Conservation (phyloP, 2,329 filamentous ascomycete species). For the Ilyonectria mors-panacis region DNA sequence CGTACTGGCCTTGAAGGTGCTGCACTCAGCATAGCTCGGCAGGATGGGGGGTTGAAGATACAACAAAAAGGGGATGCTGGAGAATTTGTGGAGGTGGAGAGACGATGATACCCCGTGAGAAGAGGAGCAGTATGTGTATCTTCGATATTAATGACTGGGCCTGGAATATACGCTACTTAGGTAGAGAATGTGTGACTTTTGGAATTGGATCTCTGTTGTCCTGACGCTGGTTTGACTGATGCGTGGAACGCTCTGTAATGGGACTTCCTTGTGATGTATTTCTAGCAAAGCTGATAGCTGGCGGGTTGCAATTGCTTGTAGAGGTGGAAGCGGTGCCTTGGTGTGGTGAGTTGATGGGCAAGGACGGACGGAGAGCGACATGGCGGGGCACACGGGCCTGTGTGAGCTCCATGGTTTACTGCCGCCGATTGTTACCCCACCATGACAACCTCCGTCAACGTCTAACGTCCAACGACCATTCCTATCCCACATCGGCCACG, state of each 20-base stretch:
- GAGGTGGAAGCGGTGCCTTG: neutral
- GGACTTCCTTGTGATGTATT: neutral
- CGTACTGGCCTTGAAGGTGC: neutral
- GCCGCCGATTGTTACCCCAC: slow-evolving; percentile 23
- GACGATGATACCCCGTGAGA: slow-evolving; percentile 46
- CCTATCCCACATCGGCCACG: slow-evolving; percentile 7
- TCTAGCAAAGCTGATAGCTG: neutral
- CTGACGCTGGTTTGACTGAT: neutral
- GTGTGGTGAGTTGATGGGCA: neutral
- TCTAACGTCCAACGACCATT: slow-evolving; percentile 17
- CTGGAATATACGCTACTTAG: neutral
- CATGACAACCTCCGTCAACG: slow-evolving; percentile 15
- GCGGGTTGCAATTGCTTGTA: neutral
- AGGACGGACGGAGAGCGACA: neutral
- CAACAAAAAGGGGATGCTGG: slow-evolving; percentile 7
- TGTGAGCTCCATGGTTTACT: neutral
- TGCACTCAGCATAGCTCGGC: neutral
- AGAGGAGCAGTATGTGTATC: slow-evolving; percentile 8
- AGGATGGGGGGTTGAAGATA: neutral
- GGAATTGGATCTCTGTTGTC: no score
- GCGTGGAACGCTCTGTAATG: no score
- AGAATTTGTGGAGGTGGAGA: slow-evolving; percentile 22
- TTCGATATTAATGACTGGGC: neutral
- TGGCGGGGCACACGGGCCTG: neutral
- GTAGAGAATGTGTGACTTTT: neutral